Percentiles rank a stretch among this genome's conserved stretches.
Conservation (phyloP, 1,139 yeast genomes). For the Lodderomyces margitis region DNA sequence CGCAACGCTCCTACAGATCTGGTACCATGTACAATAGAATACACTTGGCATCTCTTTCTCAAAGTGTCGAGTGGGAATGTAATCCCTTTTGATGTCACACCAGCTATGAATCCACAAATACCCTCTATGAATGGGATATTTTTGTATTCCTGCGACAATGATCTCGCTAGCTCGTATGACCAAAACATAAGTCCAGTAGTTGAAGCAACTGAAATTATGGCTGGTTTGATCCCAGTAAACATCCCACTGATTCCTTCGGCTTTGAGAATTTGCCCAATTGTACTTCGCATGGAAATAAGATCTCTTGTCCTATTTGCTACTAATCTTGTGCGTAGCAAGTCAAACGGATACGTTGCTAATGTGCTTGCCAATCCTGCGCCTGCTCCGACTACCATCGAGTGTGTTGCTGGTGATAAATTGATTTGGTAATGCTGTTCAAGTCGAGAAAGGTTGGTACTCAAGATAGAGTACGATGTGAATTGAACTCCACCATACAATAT, state of each 20-base stretch:
- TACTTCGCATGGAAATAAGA: slow-evolving; percentile 46
- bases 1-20: slow-evolving; percentile 18
- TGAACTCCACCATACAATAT: slow-evolving; percentile 83
- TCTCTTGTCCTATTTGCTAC: slow-evolving; percentile 53
- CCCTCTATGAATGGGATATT: slow-evolving; percentile 54
- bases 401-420: slow-evolving; percentile 37
- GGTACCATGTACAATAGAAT: slow-evolving; percentile 25
- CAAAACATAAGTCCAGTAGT: slow-evolving; percentile 71
- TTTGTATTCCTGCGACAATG: slow-evolving; percentile 23
- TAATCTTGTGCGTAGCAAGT: slow-evolving; percentile 76
- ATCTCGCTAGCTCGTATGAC: slow-evolving; percentile 54
- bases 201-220: slow-evolving; percentile 61
- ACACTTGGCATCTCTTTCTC: slow-evolving; percentile 75
- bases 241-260: slow-evolving; percentile 57
- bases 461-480: slow-evolving; percentile 65
- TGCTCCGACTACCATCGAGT: slow-evolving; percentile 67
- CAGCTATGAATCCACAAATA: slow-evolving; percentile 74
- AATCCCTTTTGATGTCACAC: slow-evolving; percentile 65
- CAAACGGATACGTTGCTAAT: slow-evolving; percentile 78
- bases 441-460: slow-evolving; percentile 43
- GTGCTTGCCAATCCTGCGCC: slow-evolving; percentile 78
- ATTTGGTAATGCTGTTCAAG: slow-evolving; percentile 25
- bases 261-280: slow-evolving; percentile 41
- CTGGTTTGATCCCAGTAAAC: slow-evolving; percentile 63
- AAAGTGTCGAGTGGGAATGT: slow-evolving; percentile 87